Evolutionary conservation across 208 protist species (phyloP), one percentile per base, ranked within the genome.

Genomic region (Acanthamoeba sp.): DNA sequence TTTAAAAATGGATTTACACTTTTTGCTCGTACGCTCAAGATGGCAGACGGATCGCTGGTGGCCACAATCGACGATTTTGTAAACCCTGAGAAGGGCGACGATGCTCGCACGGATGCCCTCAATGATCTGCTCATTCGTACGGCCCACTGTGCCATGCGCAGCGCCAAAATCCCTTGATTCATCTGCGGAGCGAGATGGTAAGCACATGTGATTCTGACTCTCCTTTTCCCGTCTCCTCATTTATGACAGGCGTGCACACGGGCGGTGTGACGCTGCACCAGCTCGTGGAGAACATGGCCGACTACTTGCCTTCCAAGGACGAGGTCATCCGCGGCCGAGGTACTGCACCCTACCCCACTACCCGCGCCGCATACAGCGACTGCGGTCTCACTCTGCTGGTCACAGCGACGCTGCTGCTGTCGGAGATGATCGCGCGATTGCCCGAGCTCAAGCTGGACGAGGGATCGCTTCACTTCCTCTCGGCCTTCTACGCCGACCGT

Each of bases 231-330:
- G 16, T 55, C 16, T 48, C 22, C 38, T 48, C 6, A 22, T 4
- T 10, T 3, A 52, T n/a, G n/a, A n/a, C n/a, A 91, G 85, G 57
- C 38, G 38, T 91, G 27, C 48, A 71, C 34, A 12, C 38, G n/a
- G 80, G 80, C 5, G 32, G 36, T 7, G 57, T 91, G 12, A 71
- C 85, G 24, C 85, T 91, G 85, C 85, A 91, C n/a, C 48, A 91
- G 34, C 85, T 91, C 27, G 40, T 91, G 32, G 85, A 91, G 57
- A 52, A 24, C 57, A 73, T 91, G 85, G 85, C 57, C 1, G 85
- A 91, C 50, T 91, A 73, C 42, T 27, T 91, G n/a, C 85, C 85
- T 34, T 73, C 57, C 55, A 66, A 71, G 59, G 85, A 91, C 42
- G 85, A 91, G 85, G 59, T 50, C 38, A 36, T 91, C 57, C 85